Evolutionary conservation across 768 basidiomycete genomes (phyloP).

Genomic region (Tricholoma flavovirens): DNA sequence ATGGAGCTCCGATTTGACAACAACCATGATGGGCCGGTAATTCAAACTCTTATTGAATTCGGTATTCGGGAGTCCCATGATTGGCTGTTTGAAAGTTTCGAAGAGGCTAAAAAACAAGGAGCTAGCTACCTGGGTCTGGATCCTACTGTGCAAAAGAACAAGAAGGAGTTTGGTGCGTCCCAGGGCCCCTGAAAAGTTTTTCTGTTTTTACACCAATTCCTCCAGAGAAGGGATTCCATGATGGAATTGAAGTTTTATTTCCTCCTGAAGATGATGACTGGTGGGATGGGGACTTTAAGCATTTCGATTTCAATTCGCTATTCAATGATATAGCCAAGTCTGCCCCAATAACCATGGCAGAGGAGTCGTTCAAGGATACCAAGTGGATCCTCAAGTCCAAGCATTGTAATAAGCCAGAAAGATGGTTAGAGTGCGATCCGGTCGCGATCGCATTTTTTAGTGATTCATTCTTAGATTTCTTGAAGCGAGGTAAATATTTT

Average conservation of each 20-base stretch:
- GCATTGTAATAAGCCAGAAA: too few relatives aligned
- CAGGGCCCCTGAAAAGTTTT: background rate
- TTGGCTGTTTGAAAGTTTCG: background rate
- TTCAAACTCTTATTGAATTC: background rate
- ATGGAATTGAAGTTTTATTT: background rate
- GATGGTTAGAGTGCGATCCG: too few relatives aligned
- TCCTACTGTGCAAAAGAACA: background rate
- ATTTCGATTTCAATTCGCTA: background rate
- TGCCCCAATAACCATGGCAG: background rate
- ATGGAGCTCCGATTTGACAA: background rate
- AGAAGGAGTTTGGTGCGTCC: background rate
- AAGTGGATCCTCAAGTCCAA: too few relatives aligned
- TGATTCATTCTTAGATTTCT: too few relatives aligned
- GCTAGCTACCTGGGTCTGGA: background rate
- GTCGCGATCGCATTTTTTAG: too few relatives aligned
- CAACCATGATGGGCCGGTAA: background rate
- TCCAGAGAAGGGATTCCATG: background rate
- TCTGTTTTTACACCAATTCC: background rate
- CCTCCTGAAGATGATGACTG: background rate
- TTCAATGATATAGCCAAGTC: too few relatives aligned
- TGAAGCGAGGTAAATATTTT: too few relatives aligned
- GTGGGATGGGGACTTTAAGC: background rate
- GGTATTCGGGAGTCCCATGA: background rate
- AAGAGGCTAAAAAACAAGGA: background rate
- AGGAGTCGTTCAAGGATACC: background rate